phyloP scores from a whole-genome alignment of 306 rosid genomes.

The Rubus parviflorus region DNA sequence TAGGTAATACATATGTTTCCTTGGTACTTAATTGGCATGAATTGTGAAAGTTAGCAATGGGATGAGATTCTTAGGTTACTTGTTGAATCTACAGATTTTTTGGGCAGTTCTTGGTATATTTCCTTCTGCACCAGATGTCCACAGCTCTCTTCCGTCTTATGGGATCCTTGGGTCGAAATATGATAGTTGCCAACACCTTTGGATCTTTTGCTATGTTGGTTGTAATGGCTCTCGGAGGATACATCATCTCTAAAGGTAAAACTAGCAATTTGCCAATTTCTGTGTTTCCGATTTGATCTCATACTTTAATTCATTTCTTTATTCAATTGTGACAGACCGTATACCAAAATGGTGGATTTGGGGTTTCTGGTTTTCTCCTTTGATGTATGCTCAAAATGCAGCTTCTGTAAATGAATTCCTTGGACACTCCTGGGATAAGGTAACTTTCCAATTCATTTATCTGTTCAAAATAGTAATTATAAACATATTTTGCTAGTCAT shows the following conservation, averaged over 20 bases:
- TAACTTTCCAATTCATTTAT: conserved; percentile 26
- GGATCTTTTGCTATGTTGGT: conserved; percentile 99
- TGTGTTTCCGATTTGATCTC: conserved; percentile 18
- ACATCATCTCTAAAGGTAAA: conserved; percentile 82
- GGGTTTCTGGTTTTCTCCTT: conserved; percentile 99
- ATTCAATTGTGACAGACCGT: conserved; percentile 51
- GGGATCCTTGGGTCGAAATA: conserved; percentile 96
- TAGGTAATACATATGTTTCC: conserved; percentile 50
- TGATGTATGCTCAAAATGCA: conserved; percentile 94
- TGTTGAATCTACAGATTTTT: conserved; percentile 63
- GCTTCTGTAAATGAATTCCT: conserved; percentile 95
- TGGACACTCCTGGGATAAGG: conserved; percentile 98
- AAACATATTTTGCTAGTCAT: not conserved
- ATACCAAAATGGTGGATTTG: conserved; percentile 97
- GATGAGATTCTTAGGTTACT: conserved; percentile 19
- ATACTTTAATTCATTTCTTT: conserved; percentile 18
- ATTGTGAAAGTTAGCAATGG: conserved; percentile 28
- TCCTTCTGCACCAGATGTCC: conserved; percentile 97
- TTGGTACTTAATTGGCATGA: conserved; percentile 19
- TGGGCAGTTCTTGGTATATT: conserved; percentile 73
- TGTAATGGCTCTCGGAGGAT: conserved; percentile 98
- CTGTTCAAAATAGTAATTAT: not conserved
- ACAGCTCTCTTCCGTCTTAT: conserved; percentile 89
- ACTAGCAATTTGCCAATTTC: conserved; percentile 25
- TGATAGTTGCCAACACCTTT: conserved; percentile 96